Evolutionary conservation across 2,329 filamentous ascomycete genomes (phyloP).

Genomic region (Acrocalymma vagum): DNA sequence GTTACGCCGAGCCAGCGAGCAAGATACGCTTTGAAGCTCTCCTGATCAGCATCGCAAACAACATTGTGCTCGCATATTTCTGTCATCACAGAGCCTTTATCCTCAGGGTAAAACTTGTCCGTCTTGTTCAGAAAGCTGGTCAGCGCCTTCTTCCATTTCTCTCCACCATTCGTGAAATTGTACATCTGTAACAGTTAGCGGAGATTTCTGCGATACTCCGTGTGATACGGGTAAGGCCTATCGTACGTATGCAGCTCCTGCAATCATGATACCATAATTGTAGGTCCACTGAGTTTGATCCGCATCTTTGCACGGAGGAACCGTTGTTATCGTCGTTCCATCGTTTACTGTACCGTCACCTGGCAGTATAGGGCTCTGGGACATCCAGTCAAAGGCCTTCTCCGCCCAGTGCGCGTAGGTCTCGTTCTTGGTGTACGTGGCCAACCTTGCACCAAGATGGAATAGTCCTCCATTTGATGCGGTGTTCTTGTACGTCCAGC

Average conservation of each 20-base stretch:
- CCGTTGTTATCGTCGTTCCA: slow-evolving; percentile 27
- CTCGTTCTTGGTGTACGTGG: slow-evolving; percentile 47
- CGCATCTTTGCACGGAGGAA: slow-evolving; percentile 30
- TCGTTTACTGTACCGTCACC: slow-evolving; percentile 39
- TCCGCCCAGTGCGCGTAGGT: slow-evolving; percentile 47
- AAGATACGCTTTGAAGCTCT: slow-evolving; percentile 56
- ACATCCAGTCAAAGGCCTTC: slow-evolving; percentile 46
- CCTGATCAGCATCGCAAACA: slow-evolving; percentile 55
- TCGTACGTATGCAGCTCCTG: slow-evolving; percentile 41
- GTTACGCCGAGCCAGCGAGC: slow-evolving; percentile 62
- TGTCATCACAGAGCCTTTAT: slow-evolving; percentile 49
- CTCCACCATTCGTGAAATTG: slow-evolving; percentile 48
- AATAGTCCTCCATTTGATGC: slow-evolving; percentile 50
- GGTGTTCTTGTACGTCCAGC: slow-evolving; percentile 50
- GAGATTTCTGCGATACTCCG: neutral
- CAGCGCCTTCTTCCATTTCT: slow-evolving; percentile 40
- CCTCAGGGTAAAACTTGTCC: slow-evolving; percentile 51
- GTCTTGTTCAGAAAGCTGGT: slow-evolving; percentile 39
- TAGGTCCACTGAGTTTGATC: slow-evolving; percentile 46
- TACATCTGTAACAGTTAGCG: slow-evolving; percentile 42
- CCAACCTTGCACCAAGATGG: slow-evolving; percentile 46
- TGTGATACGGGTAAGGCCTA: neutral
- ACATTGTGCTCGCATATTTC: slow-evolving; percentile 52
- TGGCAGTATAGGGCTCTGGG: slow-evolving; percentile 30
- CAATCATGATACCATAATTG: slow-evolving; percentile 48